A percentile compares a stretch with the other conserved stretches of the same genome.
These are phyloP conservation scores for Aegle marmelos DNA, from an alignment of 345 rosid species.

Conservation along the genomic window DNA sequence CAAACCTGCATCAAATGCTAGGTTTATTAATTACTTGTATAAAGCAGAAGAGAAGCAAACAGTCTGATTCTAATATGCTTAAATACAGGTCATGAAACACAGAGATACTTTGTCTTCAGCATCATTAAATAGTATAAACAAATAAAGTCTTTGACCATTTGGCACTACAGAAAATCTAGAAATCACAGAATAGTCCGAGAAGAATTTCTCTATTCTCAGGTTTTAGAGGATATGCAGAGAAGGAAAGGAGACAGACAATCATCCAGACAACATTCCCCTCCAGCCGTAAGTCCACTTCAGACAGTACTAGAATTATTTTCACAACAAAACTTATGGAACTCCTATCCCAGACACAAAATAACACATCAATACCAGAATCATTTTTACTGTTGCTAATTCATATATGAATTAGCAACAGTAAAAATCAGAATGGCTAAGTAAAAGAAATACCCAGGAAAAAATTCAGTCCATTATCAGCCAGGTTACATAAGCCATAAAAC, in stretches of 20 bases:
- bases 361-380: not conserved
- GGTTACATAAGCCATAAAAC: not conserved
- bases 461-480: not conserved
- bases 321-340: not conserved
- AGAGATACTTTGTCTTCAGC: not conserved
- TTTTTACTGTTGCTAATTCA: not conserved
- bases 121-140: not conserved
- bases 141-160: not conserved
- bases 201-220: not conserved
- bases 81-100: not conserved
- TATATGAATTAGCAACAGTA: not conserved
- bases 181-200: not conserved
- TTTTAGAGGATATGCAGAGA: not conserved
- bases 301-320: not conserved
- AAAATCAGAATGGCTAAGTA: not conserved
- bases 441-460: not conserved
- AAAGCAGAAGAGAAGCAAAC: conserved; percentile 9
- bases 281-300: not conserved
- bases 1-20: conserved; percentile 14
- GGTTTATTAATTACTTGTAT: not conserved
- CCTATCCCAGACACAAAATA: not conserved
- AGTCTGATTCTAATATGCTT: not conserved
- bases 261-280: not conserved
- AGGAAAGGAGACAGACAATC: not conserved
- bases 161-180: not conserved